Conservation (phyloP, 768 basidiomycete genomes). For the Pleurotus cornucopiae region DNA sequence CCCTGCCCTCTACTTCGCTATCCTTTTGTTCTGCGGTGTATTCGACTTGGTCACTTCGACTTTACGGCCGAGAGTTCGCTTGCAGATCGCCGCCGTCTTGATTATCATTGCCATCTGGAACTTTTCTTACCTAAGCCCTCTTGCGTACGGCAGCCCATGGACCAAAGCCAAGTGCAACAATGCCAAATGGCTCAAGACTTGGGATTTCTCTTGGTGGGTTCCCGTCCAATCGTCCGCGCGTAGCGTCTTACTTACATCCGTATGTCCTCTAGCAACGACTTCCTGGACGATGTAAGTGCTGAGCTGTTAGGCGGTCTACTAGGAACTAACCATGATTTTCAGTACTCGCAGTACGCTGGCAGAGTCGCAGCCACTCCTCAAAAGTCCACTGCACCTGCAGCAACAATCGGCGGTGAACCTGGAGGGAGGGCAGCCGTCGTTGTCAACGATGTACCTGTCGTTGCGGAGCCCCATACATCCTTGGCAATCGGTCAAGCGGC, state of each 20-base stretch:
- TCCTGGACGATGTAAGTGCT: conserved; percentile 55
- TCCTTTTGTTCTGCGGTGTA: conserved; percentile 67
- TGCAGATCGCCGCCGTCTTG: conserved; percentile 78
- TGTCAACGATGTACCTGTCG: conserved; percentile 37
- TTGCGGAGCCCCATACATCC: conserved; percentile 26
- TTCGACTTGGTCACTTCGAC: conserved; percentile 86
- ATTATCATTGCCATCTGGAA: conserved; percentile 73
- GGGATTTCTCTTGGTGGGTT: conserved; percentile 90
- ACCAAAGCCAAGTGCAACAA: conserved; percentile 72
- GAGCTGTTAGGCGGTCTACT: not conserved
- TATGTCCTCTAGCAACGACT: conserved; percentile 49
- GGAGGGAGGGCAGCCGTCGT: conserved; percentile 54
- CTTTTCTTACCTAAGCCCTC: conserved; percentile 73
- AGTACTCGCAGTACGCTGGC: conserved; percentile 58
- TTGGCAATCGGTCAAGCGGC: conserved; percentile 52
- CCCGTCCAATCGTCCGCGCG: no score
- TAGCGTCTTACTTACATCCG: not conserved
- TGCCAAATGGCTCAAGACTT: conserved; percentile 85
- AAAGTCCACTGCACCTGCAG: conserved; percentile 30
- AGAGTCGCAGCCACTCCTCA: conserved; percentile 32
- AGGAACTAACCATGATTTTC: conserved; percentile 5
- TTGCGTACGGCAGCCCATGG: conserved; percentile 85
- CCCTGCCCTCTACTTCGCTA: conserved; percentile 93
- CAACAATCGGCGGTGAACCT: conserved; percentile 48
- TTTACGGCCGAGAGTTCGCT: conserved; percentile 67